Evolutionary conservation across 768 basidiomycete species (phyloP).

Genomic region (Trametes cingulata): DNA sequence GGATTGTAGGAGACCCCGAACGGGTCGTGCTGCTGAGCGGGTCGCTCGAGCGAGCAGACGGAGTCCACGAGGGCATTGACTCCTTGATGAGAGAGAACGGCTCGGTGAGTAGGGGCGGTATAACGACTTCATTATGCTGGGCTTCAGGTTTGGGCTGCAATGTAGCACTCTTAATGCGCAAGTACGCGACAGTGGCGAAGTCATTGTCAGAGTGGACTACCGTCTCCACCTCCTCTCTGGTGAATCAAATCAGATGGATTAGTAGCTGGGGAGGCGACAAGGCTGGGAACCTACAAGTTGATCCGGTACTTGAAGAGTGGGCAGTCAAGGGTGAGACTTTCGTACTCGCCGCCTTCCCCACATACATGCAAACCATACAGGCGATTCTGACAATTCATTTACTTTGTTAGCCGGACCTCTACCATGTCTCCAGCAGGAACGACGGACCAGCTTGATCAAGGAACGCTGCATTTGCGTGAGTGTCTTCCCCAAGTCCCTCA

Average conservation of each 20-base stretch:
- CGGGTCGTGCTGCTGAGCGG: too few relatives aligned
- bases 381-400: constrained; percentile 52
- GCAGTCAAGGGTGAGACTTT: constrained; percentile 87
- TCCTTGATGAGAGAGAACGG: constrained; percentile 30
- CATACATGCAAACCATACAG: constrained; percentile 91
- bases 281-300: constrained; percentile 50
- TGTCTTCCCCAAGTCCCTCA: constrained; percentile 75
- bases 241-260: background rate
- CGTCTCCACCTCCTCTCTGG: constrained; percentile 60
- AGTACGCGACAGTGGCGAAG: constrained; percentile 89
- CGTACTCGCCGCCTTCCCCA: constrained; percentile 98
- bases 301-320: constrained; percentile 84
- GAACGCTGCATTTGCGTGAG: constrained; percentile 74
- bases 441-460: constrained; percentile 66
- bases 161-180: constrained; percentile 71
- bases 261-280: background rate
- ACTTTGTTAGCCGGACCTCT: background rate
- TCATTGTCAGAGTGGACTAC: constrained; percentile 80
- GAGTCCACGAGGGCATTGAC: background rate
- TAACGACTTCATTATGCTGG: constrained; percentile 24
- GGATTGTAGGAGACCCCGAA: background rate
- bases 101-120: constrained; percentile 59
- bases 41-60: background rate
- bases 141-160: constrained; percentile 55
- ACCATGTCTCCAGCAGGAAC: background rate